Conservation (phyloP, 768 basidiomycete genomes). For the Boletus tomentosulus region DNA sequence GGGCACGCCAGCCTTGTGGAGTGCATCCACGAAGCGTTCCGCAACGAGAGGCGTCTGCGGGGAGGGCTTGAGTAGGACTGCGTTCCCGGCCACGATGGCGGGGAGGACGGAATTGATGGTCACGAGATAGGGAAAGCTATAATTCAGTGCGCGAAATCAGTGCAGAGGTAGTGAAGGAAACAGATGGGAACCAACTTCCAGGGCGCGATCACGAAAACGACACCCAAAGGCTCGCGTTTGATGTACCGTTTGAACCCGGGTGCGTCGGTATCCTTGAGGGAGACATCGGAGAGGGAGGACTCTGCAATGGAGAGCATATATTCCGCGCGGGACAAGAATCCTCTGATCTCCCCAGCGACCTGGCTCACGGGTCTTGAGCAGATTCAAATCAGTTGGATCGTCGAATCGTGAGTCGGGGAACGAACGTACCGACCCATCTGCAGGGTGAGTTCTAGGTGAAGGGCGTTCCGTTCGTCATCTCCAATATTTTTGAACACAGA, state of each 20-base stretch:
- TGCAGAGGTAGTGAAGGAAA: neutral
- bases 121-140: constrained; percentile 83
- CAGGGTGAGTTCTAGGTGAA: constrained; percentile 66
- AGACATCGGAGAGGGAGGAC: constrained; percentile 66
- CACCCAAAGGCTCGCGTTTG: constrained; percentile 78
- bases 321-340: constrained; percentile 74
- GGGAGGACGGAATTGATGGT: constrained; percentile 92
- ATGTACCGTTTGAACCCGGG: constrained; percentile 85
- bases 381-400: neutral
- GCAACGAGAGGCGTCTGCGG: constrained; percentile 92
- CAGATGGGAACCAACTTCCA: constrained; percentile 71
- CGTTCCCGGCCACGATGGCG: constrained; percentile 85
- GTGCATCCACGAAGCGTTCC: constrained; percentile 69
- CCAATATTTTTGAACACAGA: constrained; percentile 44
- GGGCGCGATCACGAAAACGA: constrained; percentile 83
- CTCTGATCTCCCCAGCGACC: constrained; percentile 71
- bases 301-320: constrained; percentile 86
- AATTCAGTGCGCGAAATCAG: neutral
- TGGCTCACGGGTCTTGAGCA: constrained; percentile 70
- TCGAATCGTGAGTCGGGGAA: neutral
- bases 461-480: constrained; percentile 47
- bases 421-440: constrained; percentile 86
- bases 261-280: constrained; percentile 71
- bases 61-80: constrained; percentile 90
- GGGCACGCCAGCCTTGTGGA: constrained; percentile 77